phyloP scores from a whole-genome alignment of 352 stramenopile genomes.

The Detonula confervacea region DNA sequence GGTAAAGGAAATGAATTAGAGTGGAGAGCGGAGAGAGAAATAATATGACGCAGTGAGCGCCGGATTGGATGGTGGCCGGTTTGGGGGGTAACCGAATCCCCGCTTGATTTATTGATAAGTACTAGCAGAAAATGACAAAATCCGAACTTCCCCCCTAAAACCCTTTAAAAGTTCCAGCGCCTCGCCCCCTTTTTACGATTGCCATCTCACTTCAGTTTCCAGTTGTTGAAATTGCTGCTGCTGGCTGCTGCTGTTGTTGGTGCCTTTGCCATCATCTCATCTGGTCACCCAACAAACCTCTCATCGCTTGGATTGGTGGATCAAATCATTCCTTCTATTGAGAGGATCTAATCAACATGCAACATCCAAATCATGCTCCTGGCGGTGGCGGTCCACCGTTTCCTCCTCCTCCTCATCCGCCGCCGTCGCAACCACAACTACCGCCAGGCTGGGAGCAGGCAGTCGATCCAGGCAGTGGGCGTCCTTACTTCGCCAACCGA shows the following conservation, averaged over 20 bases:
- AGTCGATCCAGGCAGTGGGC: constrained; percentile 51
- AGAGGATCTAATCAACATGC: constrained; percentile 20
- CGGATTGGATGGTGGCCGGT: too few species aligned
- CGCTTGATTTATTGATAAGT: too few species aligned
- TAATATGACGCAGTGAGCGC: too few species aligned
- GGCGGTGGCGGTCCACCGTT: background rate
- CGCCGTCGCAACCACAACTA: constrained; percentile 25
- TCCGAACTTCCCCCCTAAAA: background rate
- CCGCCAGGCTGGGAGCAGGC: constrained; percentile 57
- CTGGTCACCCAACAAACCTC: too few species aligned
- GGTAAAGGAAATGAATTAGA: too few species aligned
- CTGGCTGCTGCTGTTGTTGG: too few species aligned
- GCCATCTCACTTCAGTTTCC: background rate
- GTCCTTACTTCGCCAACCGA: constrained; percentile 71
- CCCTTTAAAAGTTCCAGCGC: background rate
- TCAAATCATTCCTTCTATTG: too few species aligned
- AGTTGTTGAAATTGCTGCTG: too few species aligned
- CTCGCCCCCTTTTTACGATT: background rate
- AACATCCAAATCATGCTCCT: constrained; percentile 19
- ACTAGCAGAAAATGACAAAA: background rate
- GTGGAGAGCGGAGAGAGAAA: too few species aligned
- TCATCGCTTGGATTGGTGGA: too few species aligned
- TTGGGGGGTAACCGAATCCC: too few species aligned
- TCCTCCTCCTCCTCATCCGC: constrained; percentile 17
- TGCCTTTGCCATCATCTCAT: too few species aligned